Percentiles rank a stretch among this genome's conserved stretches.
Evolutionary conservation across 2,329 filamentous ascomycete genomes (phyloP).

Genomic region (Rhexocercosporidium sp.): DNA sequence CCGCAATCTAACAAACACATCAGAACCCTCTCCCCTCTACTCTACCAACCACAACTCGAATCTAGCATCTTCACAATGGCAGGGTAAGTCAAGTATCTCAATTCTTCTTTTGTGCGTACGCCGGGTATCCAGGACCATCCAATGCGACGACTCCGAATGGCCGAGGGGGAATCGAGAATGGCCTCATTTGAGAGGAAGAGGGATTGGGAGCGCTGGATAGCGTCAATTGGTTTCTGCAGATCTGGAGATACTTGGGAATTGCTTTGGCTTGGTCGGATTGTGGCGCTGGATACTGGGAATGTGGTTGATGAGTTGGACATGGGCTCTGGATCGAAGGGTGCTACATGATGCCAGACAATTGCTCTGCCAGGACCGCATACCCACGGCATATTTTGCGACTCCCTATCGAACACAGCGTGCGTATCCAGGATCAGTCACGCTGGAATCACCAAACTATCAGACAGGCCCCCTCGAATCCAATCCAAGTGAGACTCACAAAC

Average conservation of each 20-base stretch:
- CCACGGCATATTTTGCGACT: neutral
- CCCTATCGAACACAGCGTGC: too few species aligned
- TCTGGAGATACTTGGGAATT: neutral
- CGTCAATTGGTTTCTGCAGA: neutral
- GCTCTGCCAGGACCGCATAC: neutral
- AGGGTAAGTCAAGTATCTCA: conserved; percentile 37
- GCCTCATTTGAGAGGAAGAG: conserved; percentile 17
- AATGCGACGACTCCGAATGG: neutral
- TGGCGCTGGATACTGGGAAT: too few species aligned
- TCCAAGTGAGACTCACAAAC: too few species aligned
- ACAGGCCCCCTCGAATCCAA: too few species aligned
- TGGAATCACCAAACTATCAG: too few species aligned
- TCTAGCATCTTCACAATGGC: conserved; percentile 28
- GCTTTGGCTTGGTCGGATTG: neutral
- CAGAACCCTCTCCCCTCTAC: conserved; percentile 10
- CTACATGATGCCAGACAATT: neutral
- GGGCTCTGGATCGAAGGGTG: neutral
- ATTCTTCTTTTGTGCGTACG: neutral
- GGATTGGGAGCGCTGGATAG: neutral
- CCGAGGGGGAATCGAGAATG: conserved; percentile 13
- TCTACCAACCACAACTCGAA: conserved; percentile 10
- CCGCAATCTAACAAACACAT: conserved; percentile 10
- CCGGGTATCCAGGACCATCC: neutral
- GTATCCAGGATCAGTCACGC: too few species aligned
- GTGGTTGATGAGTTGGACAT: neutral